Base-by-base conservation (phyloP, 805 yeast species). In the Starmerella floricola region DNA sequence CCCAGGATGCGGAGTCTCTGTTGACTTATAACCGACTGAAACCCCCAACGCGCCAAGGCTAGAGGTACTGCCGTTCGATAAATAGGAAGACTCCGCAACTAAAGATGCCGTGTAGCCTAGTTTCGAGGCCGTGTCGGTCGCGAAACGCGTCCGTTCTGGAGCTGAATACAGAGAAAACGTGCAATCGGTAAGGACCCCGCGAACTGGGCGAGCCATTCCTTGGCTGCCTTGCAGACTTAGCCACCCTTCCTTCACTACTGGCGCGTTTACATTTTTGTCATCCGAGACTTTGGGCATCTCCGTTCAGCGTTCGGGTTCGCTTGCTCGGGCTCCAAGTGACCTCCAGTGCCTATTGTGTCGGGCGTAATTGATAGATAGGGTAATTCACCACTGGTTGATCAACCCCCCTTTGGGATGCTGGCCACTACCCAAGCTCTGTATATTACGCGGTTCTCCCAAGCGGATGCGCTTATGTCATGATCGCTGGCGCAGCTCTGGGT, bases 211-310 rank as follows among this genome's bases (percentile, higher is more conserved):
- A 19, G 43, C 50, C 17, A 33, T 21, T 12, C 36, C 46, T 13
- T 27, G 45, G 15, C 34, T 11, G 38, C 43, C 47, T 27, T 46
- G 51, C 42, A 48, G 36, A 34, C 51, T 41, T 23, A 46, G 44
- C 51, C 51, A 48, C 36, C 46, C 45, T 17, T 42, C 50, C 20
- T 40, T 46, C 29, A 40, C 42, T 15, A 34, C n/a, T 8, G 24
- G 13, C 3, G 32, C 34, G 12, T 29, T 34, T 23, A 18, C 31
- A 30, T 34, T 38, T 31, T 31, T 31, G 31, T 31, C 41, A 10
- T 27, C 30, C 15, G 15, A 13, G 13, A 10, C n/a, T 31, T 31
- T 34, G 34, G 38, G 34, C 42, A 34, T 34, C 31, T 34, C 15
- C 30, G 30, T 18, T 11, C 24, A 3, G 10, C n/a, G 8, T 21